A percentile compares a stretch with the other conserved stretches of the same genome.
Evolutionary conservation across 257 asterid species (phyloP).

Genomic region (Penstemon newberryi): DNA sequence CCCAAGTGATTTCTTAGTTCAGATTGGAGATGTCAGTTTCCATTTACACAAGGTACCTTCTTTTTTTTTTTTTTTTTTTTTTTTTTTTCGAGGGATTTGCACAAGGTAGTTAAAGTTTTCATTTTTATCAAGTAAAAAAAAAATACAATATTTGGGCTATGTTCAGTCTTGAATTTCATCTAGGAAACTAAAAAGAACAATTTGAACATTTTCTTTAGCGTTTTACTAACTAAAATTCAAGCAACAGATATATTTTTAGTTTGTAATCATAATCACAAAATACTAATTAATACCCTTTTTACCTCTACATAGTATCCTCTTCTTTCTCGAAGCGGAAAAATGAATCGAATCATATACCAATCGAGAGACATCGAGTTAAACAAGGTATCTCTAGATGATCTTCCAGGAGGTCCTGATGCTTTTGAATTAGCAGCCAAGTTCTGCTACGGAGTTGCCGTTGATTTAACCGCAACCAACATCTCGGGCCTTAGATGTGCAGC

Average conservation of each 20-base stretch:
- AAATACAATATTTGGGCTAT: no score
- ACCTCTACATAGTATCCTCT: slow-evolving; percentile 61
- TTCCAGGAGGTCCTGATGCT: slow-evolving; percentile 89
- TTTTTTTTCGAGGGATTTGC: no score
- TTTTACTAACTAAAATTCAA: no score
- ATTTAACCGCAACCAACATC: slow-evolving; percentile 73
- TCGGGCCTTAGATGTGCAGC: slow-evolving; percentile 95
- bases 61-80: no score
- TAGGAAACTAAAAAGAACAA: no score
- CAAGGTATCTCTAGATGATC: slow-evolving; percentile 57
- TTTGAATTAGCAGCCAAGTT: slow-evolving; percentile 91
- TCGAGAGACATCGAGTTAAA: slow-evolving; percentile 54
- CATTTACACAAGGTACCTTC: slow-evolving; percentile 78
- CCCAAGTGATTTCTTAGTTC: slow-evolving; percentile 86
- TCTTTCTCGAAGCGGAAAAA: slow-evolving; percentile 84
- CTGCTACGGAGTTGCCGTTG: slow-evolving; percentile 92
- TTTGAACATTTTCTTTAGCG: no score
- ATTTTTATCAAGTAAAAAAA: no score
- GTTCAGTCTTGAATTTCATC: no score
- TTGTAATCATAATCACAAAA: neutral
- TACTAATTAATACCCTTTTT: slow-evolving; percentile 21
- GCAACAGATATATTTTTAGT: neutral
- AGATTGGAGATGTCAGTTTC: slow-evolving; percentile 76
- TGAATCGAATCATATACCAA: slow-evolving; percentile 77
- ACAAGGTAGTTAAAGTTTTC: no score